These are phyloP conservation scores for Tylopilus sp. DNA, from an alignment of 768 basidiomycete genomes.

Conservation along the genomic window DNA sequence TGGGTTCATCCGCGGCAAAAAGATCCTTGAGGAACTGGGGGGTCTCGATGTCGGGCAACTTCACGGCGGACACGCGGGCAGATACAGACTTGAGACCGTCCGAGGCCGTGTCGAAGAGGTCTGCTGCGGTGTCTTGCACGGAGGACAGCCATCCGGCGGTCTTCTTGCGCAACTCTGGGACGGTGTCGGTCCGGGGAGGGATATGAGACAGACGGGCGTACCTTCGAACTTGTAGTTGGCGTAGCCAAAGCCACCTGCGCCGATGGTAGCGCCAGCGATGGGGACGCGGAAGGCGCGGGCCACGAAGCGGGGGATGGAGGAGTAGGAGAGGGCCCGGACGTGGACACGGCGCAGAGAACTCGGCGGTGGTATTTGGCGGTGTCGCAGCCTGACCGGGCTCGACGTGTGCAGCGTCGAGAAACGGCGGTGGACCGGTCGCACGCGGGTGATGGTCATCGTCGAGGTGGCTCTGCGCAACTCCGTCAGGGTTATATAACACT, in stretches of 20 bases:
- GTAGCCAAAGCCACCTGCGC: slow-evolving; percentile 89
- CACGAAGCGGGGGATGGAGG: slow-evolving; percentile 85
- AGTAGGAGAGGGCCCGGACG: slow-evolving; percentile 76
- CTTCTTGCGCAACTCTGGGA: slow-evolving; percentile 66
- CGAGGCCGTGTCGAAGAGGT: slow-evolving; percentile 68
- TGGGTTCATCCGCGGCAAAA: slow-evolving; percentile 33
- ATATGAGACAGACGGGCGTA: slow-evolving; percentile 31
- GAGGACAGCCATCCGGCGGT: slow-evolving; percentile 64
- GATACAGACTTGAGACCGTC: slow-evolving; percentile 62
- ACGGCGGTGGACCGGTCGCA: background rate
- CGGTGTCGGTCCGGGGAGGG: background rate
- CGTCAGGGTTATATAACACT: no score
- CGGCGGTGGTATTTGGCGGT: slow-evolving; percentile 34
- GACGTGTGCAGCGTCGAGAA: background rate
- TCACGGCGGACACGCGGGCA: slow-evolving; percentile 55
- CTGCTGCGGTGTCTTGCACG: slow-evolving; percentile 59
- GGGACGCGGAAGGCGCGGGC: slow-evolving; percentile 86
- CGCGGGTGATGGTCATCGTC: background rate
- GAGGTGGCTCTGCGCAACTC: no score
- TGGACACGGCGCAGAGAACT: slow-evolving; percentile 61
- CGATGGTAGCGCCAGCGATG: slow-evolving; percentile 83
- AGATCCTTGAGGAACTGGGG: slow-evolving; percentile 72
- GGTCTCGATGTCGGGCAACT: slow-evolving; percentile 53
- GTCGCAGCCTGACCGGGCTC: background rate
- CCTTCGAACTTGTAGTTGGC: slow-evolving; percentile 98